phyloP scores from a whole-genome alignment of 139 green algal genomes.

The Chlorella sorokiniana region DNA sequence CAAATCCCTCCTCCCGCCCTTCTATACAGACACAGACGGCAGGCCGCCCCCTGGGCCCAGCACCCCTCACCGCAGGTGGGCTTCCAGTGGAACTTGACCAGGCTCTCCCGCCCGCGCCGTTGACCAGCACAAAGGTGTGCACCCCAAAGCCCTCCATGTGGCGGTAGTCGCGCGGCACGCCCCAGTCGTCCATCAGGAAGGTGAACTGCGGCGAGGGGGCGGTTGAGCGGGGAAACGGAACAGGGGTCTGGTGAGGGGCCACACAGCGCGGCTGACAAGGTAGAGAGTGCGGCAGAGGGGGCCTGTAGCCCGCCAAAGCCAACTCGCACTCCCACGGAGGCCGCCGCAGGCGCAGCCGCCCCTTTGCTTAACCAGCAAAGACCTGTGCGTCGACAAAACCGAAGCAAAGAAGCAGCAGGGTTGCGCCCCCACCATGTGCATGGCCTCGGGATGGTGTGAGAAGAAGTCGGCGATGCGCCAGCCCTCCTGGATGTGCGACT shows the following conservation, averaged over 20 bases:
- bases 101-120: slow-evolving; percentile 76
- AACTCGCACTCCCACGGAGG: too few species aligned
- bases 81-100: slow-evolving; percentile 99
- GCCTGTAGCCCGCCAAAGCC: too few species aligned
- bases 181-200: slow-evolving; percentile 90
- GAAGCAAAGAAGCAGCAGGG: slow-evolving; percentile 41
- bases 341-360: too few species aligned
- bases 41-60: not conserved
- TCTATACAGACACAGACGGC: too few species aligned
- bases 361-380: too few species aligned
- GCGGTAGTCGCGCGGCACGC: slow-evolving; percentile 93
- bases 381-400: too few species aligned
- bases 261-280: too few species aligned
- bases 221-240: too few species aligned
- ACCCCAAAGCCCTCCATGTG: slow-evolving; percentile 94
- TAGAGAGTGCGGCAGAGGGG: too few species aligned
- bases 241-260: not conserved
- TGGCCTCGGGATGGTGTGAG: slow-evolving; percentile 88
- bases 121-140: slow-evolving; percentile 94
- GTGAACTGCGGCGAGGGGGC: slow-evolving; percentile 74
- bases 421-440: slow-evolving; percentile 94
- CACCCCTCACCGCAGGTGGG: slow-evolving; percentile 70
- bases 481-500: slow-evolving; percentile 93
- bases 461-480: slow-evolving; percentile 98
- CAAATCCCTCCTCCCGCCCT: not conserved